Conservation (phyloP, 805 yeast genomes). For the Vanderwaltozyma verrucispora region DNA sequence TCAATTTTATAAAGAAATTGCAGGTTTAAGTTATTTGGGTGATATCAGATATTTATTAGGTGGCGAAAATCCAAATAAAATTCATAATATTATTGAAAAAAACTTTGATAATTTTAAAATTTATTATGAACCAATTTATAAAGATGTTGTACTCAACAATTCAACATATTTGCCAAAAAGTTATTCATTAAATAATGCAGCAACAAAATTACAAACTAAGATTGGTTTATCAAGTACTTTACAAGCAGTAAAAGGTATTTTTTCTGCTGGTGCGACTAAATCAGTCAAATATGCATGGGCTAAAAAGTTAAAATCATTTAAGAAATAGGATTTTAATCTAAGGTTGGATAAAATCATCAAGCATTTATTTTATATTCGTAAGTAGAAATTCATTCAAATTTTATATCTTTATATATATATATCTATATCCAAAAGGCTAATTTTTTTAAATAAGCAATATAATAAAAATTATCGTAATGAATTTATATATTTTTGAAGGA, state of each 20-base stretch:
- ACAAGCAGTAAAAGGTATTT: constrained; percentile 73
- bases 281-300: constrained; percentile 68
- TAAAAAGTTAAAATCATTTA: constrained; percentile 39
- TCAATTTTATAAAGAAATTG: constrained; percentile 66
- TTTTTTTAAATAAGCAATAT: no score
- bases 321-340: not conserved
- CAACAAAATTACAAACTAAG: constrained; percentile 36
- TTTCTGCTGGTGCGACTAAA: constrained; percentile 75
- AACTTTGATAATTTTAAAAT: constrained; percentile 59
- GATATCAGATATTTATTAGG: constrained; percentile 78
- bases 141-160: constrained; percentile 29
- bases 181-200: constrained; percentile 30
- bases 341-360: not conserved
- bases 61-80: constrained; percentile 89
- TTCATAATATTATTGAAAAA: constrained; percentile 70
- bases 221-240: constrained; percentile 60
- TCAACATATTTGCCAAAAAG: constrained; percentile 31
- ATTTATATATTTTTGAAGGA: no score
- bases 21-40: constrained; percentile 77
- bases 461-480: no score
- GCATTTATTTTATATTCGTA: no score
- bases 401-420: no score
- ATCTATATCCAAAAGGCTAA: no score
- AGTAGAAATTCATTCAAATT: no score
- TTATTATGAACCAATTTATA: constrained; percentile 56